Percentiles rank a stretch among this genome's conserved stretches.
These are phyloP conservation scores for Geranomyces variabilis DNA, from an alignment of 192 early-diverging fungal species.

Conservation along the genomic window DNA sequence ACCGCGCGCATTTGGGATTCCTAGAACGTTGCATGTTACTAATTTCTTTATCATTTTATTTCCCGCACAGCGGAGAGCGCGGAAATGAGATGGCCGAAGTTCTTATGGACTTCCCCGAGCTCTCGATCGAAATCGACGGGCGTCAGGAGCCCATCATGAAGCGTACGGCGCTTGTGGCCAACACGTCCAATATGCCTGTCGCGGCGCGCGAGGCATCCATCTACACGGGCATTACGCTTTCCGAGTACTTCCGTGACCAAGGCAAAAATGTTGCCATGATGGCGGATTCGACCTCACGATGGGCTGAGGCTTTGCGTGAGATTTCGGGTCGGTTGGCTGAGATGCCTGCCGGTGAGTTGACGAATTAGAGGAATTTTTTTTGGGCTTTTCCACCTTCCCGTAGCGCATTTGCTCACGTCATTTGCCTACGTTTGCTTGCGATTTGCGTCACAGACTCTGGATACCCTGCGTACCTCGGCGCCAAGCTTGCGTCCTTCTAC, in stretches of 20 bases:
- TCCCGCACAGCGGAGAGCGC: slow-evolving; percentile 72
- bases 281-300: slow-evolving; percentile 99
- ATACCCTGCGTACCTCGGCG: slow-evolving; percentile 98
- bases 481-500: slow-evolving; percentile 99
- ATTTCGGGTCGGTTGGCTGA: slow-evolving; percentile 99
- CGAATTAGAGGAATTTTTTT: slow-evolving; percentile 12
- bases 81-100: slow-evolving; percentile 99
- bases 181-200: slow-evolving; percentile 99
- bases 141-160: slow-evolving; percentile 99
- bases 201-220: slow-evolving; percentile 99
- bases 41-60: slow-evolving; percentile 11
- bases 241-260: slow-evolving; percentile 99
- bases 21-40: background rate
- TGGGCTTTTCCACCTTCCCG: background rate
- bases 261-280: slow-evolving; percentile 99
- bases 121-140: slow-evolving; percentile 91
- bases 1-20: slow-evolving; percentile 34
- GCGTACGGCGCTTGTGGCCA: slow-evolving; percentile 98
- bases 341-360: slow-evolving; percentile 86
- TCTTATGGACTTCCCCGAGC: slow-evolving; percentile 97
- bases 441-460: slow-evolving; percentile 72
- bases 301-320: slow-evolving; percentile 99
- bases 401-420: background rate
- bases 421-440: background rate
- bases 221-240: slow-evolving; percentile 99